Conservation (phyloP, 768 basidiomycete genomes). For the Rhodotorula paludigena region DNA sequence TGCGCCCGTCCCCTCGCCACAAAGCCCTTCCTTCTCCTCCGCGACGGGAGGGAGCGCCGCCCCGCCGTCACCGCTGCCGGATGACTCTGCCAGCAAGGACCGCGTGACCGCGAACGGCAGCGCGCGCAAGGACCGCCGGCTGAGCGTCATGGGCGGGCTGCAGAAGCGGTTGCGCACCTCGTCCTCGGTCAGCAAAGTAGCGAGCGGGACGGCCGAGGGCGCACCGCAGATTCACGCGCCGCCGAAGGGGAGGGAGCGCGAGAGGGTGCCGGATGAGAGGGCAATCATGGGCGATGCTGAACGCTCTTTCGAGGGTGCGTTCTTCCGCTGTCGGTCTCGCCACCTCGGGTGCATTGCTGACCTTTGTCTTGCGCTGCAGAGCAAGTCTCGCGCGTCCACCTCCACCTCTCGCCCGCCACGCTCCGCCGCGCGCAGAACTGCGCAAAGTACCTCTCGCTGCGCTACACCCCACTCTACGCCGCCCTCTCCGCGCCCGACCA, state of each 20-base stretch:
- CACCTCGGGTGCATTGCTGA: background rate
- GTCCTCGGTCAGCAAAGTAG: background rate
- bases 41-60: background rate
- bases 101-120: background rate
- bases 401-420: constrained; percentile 16
- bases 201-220: background rate
- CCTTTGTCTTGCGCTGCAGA: background rate
- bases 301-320: constrained; percentile 6
- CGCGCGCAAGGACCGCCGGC: background rate
- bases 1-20: background rate
- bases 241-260: background rate
- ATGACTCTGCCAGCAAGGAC: background rate
- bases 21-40: background rate
- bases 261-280: background rate
- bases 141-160: constrained; percentile 7
- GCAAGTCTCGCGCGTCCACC: constrained; percentile 19
- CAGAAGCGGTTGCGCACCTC: background rate
- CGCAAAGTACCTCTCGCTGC: constrained; percentile 12
- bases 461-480: constrained; percentile 14
- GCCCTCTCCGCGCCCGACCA: background rate
- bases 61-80: no score
- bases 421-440: constrained; percentile 17
- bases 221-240: background rate
- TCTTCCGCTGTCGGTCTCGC: accelerated
- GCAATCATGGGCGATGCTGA: background rate